Base-by-base conservation (phyloP, 208 protist species). In the Acanthamoeba culbertsoni region DNA sequence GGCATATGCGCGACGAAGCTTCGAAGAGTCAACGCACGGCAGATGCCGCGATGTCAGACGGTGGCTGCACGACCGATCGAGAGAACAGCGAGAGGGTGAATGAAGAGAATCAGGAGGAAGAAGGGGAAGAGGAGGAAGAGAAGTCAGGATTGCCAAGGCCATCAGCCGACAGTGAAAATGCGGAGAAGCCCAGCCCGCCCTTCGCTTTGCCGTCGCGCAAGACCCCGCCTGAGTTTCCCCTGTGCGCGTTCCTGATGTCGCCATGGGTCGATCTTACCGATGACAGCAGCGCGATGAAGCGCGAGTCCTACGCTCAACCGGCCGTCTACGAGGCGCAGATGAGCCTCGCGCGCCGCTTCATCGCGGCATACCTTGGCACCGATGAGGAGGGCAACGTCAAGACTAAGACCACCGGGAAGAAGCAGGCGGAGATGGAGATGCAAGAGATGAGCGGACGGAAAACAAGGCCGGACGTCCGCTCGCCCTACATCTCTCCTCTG, bases 221-320 rank as follows among this genome's bases (percentile, higher is more conserved):
- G 71, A 82, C 71, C 26, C 71, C 71, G 45, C 84, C 84, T 33
- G 55, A 31, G 42, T 71, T 91, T 14, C 84, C 84, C 10, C 55
- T 63, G 37, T 63, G 84, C 59, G 55, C 84, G 42, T 63, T 91
- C 59, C 84, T 91, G 33, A 43, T 91, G 59, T 91, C 84, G 35
- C 84, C 84, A n/a, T 91, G 84, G 84, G 55, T 91, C 55, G 84
- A 91, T 40, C 84, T 91, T 46, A 91, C 37, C 37, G 84, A 91
- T 20, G 7, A n/a, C 28, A 91, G 84, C 53, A 91, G 84, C 84
- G 84, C 71, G 37, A 68, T 71, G 82, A 18, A 68, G 35, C 53
- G 28, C 4, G 82, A 90, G 48, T 90, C 82, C 37, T 90, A 90
- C 57, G 53, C 33, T 37, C 35, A 68, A 23, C 5, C 48, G 48